phyloP scores from a whole-genome alignment of 257 asterid species.

The Coffea eugenioides region DNA sequence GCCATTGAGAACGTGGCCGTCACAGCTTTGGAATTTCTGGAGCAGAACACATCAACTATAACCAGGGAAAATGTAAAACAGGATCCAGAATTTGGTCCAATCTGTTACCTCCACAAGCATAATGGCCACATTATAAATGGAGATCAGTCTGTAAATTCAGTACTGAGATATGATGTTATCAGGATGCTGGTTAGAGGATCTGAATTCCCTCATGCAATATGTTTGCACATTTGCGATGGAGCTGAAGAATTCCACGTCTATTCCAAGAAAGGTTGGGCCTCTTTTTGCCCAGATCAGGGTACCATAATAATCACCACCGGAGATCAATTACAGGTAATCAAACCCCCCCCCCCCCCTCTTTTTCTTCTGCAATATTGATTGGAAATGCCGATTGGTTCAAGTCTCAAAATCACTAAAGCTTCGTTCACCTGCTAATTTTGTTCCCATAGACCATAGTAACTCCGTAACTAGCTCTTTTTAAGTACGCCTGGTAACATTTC shows the following conservation, averaged over 20 bases:
- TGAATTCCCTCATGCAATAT: constrained; percentile 66
- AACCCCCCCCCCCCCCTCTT: no score
- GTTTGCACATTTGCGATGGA: constrained; percentile 67
- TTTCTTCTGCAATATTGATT: neutral
- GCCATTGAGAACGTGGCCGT: constrained; percentile 43
- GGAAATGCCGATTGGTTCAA: neutral
- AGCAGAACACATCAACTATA: constrained; percentile 23
- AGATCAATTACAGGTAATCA: constrained; percentile 66
- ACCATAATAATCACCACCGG: constrained; percentile 64
- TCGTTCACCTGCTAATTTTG: neutral
- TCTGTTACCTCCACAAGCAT: constrained; percentile 60
- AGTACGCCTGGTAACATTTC: neutral
- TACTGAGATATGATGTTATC: constrained; percentile 61
- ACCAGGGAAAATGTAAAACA: neutral
- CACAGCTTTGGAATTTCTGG: constrained; percentile 41
- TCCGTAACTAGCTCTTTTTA: neutral
- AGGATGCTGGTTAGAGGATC: constrained; percentile 75
- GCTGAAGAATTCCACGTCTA: constrained; percentile 71
- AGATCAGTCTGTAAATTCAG: constrained; percentile 34
- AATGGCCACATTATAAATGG: constrained; percentile 22
- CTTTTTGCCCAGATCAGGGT: constrained; percentile 49
- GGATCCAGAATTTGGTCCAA: constrained; percentile 30
- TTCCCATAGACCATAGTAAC: neutral
- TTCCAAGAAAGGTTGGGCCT: constrained; percentile 85
- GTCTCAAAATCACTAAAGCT: neutral